Percentiles rank a stretch among this genome's conserved stretches.
These are phyloP conservation scores for Xylariales sp. DNA, from an alignment of 2,329 filamentous ascomycete genomes.

Conservation along the genomic window DNA sequence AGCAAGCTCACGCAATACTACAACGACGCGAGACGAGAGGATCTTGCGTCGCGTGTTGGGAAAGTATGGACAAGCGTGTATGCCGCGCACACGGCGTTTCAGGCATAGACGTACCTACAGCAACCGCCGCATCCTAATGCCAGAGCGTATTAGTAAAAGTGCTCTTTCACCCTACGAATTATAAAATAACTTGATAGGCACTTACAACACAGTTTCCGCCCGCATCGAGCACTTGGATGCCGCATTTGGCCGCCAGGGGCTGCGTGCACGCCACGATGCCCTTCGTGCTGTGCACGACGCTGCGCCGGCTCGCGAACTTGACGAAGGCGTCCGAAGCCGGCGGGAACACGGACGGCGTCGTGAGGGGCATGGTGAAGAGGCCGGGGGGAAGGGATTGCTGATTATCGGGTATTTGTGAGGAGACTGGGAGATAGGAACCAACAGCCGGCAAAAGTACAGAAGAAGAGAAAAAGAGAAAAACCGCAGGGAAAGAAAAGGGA, in stretches of 20 bases:
- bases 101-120: constrained; percentile 71
- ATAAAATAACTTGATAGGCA: constrained; percentile 36
- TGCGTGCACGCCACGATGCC: constrained; percentile 93
- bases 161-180: not conserved
- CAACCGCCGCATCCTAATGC: constrained; percentile 89
- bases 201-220: constrained; percentile 94
- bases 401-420: too few species aligned
- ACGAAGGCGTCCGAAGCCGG: constrained; percentile 63
- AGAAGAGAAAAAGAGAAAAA: not conserved
- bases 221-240: constrained; percentile 82
- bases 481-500: not conserved
- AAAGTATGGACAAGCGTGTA: not conserved
- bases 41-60: too few species aligned
- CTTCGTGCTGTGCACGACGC: constrained; percentile 91
- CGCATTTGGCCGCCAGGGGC: constrained; percentile 88
- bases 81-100: too few species aligned
- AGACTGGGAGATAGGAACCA: not conserved
- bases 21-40: too few species aligned
- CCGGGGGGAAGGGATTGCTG: not conserved
- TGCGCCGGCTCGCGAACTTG: constrained; percentile 82
- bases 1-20: too few species aligned
- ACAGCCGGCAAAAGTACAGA: not conserved
- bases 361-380: constrained; percentile 57
- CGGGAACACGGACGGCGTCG: constrained; percentile 60
- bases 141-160: not conserved